Evolutionary conservation across 495 filamentous ascomycete species (phyloP), one percentile per base, ranked within the genome.

Genomic region (Aspergillus kassunensis): DNA sequence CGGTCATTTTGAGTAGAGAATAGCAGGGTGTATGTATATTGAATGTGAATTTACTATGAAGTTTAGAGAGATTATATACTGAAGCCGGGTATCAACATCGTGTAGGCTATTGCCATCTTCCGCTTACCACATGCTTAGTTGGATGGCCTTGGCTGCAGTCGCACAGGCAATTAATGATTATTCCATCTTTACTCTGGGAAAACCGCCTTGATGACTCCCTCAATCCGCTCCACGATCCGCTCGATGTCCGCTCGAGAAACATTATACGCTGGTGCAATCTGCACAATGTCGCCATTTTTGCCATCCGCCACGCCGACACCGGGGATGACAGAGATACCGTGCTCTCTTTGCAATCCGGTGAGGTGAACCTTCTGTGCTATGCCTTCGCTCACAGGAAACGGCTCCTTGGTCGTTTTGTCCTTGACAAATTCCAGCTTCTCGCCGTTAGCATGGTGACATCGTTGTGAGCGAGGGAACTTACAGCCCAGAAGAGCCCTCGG

Each of bases 251-350:
- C 71, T 5, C 59, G 55, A 1, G 75, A 80, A 34, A 84, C 71
- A 36, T 80, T 91, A 63, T 86, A 93, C 1, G 89, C 73, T 0
- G 90, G 90, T 3, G 84, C 79, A 53, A 95, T 57, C 41, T 90
- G 73, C 19, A 91, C 69, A 64, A 89, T 82, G 62, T 95, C 90
- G 0, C 88, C 89, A 25, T 63, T 68, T 31, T 73, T 59, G 0
- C 87, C 87, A 62, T 89, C 85, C 2, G 70, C 78, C 1, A 81
- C 82, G 2, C 87, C 90, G 15, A 69, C 70, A 1, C 85, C 86
- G 6, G 86, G 85, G 56, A 92, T 89, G 8, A 92, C 52, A 0
- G 75, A 80, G 57, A 95, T 80, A 10, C 75, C 74, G 52, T 86
- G 76, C 18, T 80, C 67, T 0, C 66, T 48, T 7, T 65, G 60